Base-by-base conservation (phyloP, 192 early-diverging fungal genomes). In the Spizellomyces sp. region DNA sequence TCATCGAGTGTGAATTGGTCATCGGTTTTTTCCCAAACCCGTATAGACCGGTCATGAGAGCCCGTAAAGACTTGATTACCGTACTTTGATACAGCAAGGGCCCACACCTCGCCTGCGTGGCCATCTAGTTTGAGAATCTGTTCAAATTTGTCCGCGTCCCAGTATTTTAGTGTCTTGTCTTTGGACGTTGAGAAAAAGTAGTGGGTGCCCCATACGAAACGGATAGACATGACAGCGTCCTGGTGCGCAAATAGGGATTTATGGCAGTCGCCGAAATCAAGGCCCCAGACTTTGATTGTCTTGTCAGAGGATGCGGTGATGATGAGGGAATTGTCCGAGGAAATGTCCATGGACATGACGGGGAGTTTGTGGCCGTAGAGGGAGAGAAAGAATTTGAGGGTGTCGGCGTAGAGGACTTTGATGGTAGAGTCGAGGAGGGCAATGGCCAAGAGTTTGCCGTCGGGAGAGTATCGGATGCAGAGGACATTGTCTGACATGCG, bases 241-340 rank as follows among this genome's bases (percentile, higher is more conserved):
- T 94, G 89, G 84, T 99, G 97, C 15, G 94, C 96, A 69, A 94
- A 86, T 56, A 99, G 71, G 52, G 93, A 95, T 74, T 90, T 89
- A 77, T 96, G 97, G 75, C 97, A 99, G 86, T 99, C 97, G 58
- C 97, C 97, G 84, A 99, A 99, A 83, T 99, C 97, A 67, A 98
- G 79, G 43, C 97, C 97, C 97, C 97, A 99, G 45, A 99, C 83
- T 80, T 99, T 99, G 57, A 99, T 88, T 62, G 94, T 95, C 85
- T 98, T 98, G 83, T 99, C 97, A 0, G 95, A 92, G 5, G 94
- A 95, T n/a, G 90, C 93, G 1, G 96, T 99, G 12, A 91, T 92
- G 69, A 99, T 87, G 73, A 99, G 80, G 27, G 87, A 86, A 73
- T 86, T 91, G 79, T 99, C 97, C 3, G 92, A 94, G 9, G 97